These are phyloP conservation scores for Papiliotrema fonsecae DNA, from an alignment of 1,284 basidiomycete species.

Conservation along the genomic window DNA sequence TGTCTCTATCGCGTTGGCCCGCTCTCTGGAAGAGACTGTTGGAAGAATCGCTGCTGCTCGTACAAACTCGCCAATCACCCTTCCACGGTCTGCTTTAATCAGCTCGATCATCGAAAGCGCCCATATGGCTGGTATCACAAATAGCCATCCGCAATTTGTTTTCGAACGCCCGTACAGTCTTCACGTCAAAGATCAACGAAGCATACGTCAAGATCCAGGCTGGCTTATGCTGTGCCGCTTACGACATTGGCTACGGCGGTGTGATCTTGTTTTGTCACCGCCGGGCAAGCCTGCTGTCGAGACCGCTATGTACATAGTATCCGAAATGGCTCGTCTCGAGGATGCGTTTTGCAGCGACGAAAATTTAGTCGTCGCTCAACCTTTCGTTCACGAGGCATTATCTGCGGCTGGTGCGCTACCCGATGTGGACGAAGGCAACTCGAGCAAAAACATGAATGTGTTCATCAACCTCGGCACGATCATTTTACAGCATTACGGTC, in stretches of 20 bases:
- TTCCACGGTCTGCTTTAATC: slow-evolving; percentile 11
- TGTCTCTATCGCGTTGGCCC: neutral
- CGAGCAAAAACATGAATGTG: neutral
- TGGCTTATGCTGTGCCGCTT: slow-evolving; percentile 38
- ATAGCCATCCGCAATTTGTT: too few relatives aligned
- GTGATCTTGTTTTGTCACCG: too few relatives aligned
- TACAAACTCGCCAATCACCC: neutral
- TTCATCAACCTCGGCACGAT: slow-evolving; percentile 17
- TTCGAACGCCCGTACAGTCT: slow-evolving; percentile 36
- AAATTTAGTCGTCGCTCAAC: slow-evolving; percentile 19
- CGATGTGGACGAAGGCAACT: neutral
- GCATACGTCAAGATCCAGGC: slow-evolving; percentile 35
- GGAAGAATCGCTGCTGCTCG: neutral
- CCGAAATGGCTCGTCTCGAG: slow-evolving; percentile 19
- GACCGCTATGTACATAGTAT: slow-evolving; percentile 20
- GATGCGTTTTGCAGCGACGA: slow-evolving; percentile 21
- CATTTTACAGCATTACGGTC: slow-evolving; percentile 24
- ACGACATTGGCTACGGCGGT: slow-evolving; percentile 30
- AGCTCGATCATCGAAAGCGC: slow-evolving; percentile 23
- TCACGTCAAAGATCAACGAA: slow-evolving; percentile 34
- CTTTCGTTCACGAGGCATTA: slow-evolving; percentile 29
- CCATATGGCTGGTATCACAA: slow-evolving; percentile 4
- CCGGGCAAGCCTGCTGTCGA: neutral
- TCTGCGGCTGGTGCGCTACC: slow-evolving; percentile 3
- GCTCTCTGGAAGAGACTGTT: neutral